Evolutionary conservation across 495 filamentous ascomycete genomes (phyloP), one percentile per base, ranked within the genome.

Genomic region (Penicillium antarcticum): DNA sequence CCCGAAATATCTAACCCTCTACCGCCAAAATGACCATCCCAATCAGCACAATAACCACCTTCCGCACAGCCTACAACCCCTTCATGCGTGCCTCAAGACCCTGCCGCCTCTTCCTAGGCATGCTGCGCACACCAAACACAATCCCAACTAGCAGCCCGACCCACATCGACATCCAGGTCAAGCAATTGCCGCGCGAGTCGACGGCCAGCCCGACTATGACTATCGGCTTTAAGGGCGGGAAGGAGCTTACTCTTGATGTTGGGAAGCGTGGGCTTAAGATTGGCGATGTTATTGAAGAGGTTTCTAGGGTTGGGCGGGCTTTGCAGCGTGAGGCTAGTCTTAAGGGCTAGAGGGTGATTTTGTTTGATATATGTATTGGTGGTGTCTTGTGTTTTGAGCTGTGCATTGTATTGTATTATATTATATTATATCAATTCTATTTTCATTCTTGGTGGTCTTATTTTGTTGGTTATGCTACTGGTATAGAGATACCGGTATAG

Each of bases 51-150:
- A 86, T 98, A 72, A 87, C 90, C 62, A 79, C 87, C 60, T 85
- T 97, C 53, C 79, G 80, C 51, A 85, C 89, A 56, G 80, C 78
- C 62, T 97, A 96, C 86, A 95, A 95, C 72, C 95, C 95, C 17
- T 99, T 97, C 82, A 82, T 80, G 5, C 76, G 80, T 12, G 73
- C 78, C 60, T 78, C 87, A 32, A 89, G 89, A 60, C 86, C 91
- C 26, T 90, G 89, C 29, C 84, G 95, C 11, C 71, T 92, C 39
- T 91, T 99, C 67, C 87, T 97, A 56, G 84, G 88, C 18, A 78
- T 87, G 38, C 85, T 99, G n/a, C 74, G 72, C 57, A 75, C 66
- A 26, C 74, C 74, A 6, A 60, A 62, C 45, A 92, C 94, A 7
- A 80, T 87, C 17, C 82, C 87, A 48, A 86, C 89, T 21, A 82